Percentiles rank a stretch among this genome's conserved stretches.
phyloP scores from a whole-genome alignment of 1,284 basidiomycete genomes.

The Ceratobasidium sp. region DNA sequence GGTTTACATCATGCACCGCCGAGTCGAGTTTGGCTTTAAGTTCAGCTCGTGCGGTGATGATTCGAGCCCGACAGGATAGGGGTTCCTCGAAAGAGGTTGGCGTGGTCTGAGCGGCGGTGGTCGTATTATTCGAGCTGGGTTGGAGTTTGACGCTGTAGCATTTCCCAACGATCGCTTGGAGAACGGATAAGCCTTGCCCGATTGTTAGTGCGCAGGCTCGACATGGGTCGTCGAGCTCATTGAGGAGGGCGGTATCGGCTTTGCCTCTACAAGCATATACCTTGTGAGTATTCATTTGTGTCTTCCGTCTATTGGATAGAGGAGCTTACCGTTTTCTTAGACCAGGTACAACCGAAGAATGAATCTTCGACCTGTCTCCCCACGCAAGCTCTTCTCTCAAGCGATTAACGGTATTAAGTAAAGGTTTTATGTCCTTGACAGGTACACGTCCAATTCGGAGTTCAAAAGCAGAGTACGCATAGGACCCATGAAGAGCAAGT shows the following conservation, averaged over 20 bases:
- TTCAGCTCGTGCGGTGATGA: conserved; percentile 8
- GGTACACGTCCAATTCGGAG: conserved; percentile 62
- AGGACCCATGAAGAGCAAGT: conserved; percentile 61
- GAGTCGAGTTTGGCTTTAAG: conserved; percentile 33
- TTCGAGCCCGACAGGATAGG: not conserved
- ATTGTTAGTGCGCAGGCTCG: conserved; percentile 9
- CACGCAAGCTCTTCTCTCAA: conserved; percentile 64
- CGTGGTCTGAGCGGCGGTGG: too few relatives aligned
- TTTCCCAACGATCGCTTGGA: conserved; percentile 32
- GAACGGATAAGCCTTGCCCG: conserved; percentile 24
- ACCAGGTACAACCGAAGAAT: not conserved
- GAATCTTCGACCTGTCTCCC: conserved; percentile 57
- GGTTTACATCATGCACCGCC: conserved; percentile 22
- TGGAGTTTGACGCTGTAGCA: conserved; percentile 34
- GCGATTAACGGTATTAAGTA: conserved; percentile 63
- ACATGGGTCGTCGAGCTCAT: conserved; percentile 24
- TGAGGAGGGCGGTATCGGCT: not conserved
- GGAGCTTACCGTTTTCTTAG: not conserved
- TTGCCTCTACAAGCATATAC: not conserved
- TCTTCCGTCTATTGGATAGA: not conserved
- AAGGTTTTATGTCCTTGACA: conserved; percentile 65
- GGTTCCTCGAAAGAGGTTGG: conserved; percentile 10
- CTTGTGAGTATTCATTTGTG: not conserved
- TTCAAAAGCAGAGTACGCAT: conserved; percentile 65
- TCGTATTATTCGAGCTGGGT: not conserved